These are phyloP conservation scores for Echinochloa phyllopogon DNA, from an alignment of 176 grass and related monocot species.

Conservation along the genomic window DNA sequence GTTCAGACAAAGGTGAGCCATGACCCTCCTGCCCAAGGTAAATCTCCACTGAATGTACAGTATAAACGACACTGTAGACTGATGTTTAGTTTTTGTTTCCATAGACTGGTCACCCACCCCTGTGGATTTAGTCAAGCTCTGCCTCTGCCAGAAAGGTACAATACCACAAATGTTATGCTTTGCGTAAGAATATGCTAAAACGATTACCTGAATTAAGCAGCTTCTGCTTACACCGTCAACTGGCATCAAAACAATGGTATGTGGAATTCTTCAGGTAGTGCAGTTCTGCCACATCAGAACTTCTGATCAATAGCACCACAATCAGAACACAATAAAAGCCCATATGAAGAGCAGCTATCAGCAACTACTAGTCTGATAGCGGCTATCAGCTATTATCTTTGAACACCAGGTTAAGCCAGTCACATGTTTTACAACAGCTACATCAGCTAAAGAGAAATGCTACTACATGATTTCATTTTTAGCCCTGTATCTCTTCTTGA, in stretches of 20 bases:
- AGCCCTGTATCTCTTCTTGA: conserved; percentile 68
- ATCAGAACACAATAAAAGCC: not conserved
- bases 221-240: too few species aligned
- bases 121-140: too few species aligned
- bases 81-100: too few species aligned
- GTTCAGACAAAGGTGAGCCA: too few species aligned
- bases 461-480: conserved; percentile 8
- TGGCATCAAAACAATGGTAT: not conserved
- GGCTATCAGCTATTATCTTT: not conserved
- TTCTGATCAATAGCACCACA: not conserved
- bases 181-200: too few species aligned
- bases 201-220: too few species aligned
- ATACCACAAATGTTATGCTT: not conserved
- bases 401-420: conserved; percentile 29
- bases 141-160: not conserved
- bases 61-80: too few species aligned
- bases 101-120: too few species aligned
- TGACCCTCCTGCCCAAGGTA: too few species aligned
- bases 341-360: not conserved
- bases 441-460: not conserved
- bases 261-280: not conserved
- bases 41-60: too few species aligned
- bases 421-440: conserved; percentile 11
- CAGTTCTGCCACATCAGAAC: not conserved
- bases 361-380: conserved; percentile 7